Conservation (phyloP, 2,329 filamentous ascomycete species). For the Phialophora expanda region DNA sequence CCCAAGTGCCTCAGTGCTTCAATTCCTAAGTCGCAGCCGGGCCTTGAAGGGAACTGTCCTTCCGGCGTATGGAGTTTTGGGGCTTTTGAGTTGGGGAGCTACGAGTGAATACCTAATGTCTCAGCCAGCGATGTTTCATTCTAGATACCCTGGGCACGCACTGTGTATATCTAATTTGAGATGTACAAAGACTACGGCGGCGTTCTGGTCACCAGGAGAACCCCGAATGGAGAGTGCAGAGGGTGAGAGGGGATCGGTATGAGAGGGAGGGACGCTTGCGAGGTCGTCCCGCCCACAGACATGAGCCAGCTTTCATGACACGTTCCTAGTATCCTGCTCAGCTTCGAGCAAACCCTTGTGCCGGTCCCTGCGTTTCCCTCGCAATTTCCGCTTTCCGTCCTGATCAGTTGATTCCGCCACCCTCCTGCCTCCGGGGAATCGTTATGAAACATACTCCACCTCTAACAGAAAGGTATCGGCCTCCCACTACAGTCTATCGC, state of each 20-base stretch:
- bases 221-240: neutral
- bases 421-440: neutral
- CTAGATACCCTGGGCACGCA: slow-evolving; percentile 14
- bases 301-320: neutral
- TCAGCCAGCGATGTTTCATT: slow-evolving; percentile 7
- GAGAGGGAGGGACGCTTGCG: neutral
- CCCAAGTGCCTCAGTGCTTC: neutral
- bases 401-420: neutral
- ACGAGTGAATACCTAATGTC: neutral
- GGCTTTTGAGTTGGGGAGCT: neutral
- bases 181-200: slow-evolving; percentile 21
- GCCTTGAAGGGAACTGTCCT: neutral
- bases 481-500: neutral
- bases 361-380: neutral
- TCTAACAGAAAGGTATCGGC: neutral
- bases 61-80: neutral
- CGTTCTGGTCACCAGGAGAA: neutral
- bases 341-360: neutral
- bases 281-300: neutral
- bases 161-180: slow-evolving; percentile 19
- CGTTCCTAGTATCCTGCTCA: neutral
- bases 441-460: neutral
- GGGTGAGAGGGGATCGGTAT: neutral
- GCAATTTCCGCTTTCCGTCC: neutral
- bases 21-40: neutral